These are phyloP conservation scores for Schoenoplectus tabernaemontani DNA, from an alignment of 202 grass and related monocot genomes.

Conservation along the genomic window DNA sequence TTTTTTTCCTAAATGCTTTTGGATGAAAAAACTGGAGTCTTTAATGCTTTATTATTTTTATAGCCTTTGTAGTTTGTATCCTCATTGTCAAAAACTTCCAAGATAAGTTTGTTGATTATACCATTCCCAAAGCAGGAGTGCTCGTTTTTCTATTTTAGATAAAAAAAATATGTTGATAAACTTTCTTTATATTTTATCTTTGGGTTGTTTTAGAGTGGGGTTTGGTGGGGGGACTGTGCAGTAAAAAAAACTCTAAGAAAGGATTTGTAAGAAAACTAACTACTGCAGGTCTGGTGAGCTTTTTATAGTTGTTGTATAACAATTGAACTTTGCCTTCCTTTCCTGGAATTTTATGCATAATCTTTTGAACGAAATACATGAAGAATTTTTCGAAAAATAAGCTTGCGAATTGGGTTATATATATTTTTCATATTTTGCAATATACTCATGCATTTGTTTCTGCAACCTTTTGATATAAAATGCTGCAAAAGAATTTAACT, in stretches of 20 bases:
- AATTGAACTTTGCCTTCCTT: slow-evolving; percentile 5
- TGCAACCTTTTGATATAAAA: not conserved
- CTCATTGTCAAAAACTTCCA: not conserved
- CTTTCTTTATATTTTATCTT: not conserved
- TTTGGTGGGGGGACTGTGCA: slow-evolving; percentile 2
- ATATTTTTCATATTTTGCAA: not conserved
- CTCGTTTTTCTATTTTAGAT: not conserved
- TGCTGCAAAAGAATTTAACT: not conserved
- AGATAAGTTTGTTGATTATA: not conserved
- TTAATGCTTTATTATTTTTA: not conserved
- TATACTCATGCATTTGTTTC: not conserved
- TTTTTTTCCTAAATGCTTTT: not conserved
- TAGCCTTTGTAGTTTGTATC: slow-evolving; percentile 4
- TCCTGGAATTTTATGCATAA: not conserved
- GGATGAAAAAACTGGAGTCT: not conserved
- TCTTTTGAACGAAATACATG: not conserved
- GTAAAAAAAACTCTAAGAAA: not conserved
- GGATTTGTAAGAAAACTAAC: not conserved
- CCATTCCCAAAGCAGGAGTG: not conserved
- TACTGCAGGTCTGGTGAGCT: not conserved
- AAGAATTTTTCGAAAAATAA: not conserved
- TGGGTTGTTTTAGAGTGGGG: not conserved
- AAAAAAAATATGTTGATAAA: not conserved
- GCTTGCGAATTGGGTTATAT: not conserved
- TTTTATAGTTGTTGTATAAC: not conserved